Evolutionary conservation across 495 filamentous ascomycete genomes (phyloP).

Genomic region (Monascus purpureus): DNA sequence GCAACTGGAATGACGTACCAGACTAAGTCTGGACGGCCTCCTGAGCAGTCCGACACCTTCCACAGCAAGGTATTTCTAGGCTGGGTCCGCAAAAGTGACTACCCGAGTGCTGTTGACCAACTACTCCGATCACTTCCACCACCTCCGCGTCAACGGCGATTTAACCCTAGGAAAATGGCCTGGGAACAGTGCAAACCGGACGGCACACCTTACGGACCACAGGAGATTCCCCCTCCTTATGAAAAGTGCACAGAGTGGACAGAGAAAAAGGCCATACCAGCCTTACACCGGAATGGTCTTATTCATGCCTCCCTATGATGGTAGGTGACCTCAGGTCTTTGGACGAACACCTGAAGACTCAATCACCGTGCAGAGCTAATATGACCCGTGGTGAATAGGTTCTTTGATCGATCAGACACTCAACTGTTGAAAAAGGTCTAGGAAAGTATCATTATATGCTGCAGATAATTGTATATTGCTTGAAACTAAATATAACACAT

Average conservation of each 20-base stretch:
- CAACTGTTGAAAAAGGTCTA: too few species aligned
- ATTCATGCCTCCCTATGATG: conserved; percentile 4
- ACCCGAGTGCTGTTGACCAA: conserved; percentile 5
- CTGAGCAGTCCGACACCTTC: conserved; percentile 8
- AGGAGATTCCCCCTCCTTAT: conserved; percentile 8
- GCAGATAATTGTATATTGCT: too few species aligned
- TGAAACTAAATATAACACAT: too few species aligned
- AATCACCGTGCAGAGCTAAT: too few species aligned
- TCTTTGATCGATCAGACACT: too few species aligned
- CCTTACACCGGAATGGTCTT: conserved; percentile 6
- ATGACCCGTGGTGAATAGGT: too few species aligned
- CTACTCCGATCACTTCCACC: conserved; percentile 3
- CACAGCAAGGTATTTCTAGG: conserved; percentile 10
- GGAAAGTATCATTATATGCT: too few species aligned
- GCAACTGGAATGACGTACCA: conserved; percentile 14
- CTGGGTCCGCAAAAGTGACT: conserved; percentile 1
- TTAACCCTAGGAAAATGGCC: conserved; percentile 11
- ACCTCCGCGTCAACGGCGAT: conserved; percentile 10
- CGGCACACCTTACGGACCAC: conserved; percentile 9
- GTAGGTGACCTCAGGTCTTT: too few species aligned
- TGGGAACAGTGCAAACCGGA: conserved; percentile 11
- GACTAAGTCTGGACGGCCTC: background rate
- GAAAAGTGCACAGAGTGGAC: conserved; percentile 19
- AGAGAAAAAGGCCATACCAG: conserved; percentile 11
- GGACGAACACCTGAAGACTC: too few species aligned